phyloP scores from a whole-genome alignment of 805 yeast species.

The Cyberlindnera mycetangii region DNA sequence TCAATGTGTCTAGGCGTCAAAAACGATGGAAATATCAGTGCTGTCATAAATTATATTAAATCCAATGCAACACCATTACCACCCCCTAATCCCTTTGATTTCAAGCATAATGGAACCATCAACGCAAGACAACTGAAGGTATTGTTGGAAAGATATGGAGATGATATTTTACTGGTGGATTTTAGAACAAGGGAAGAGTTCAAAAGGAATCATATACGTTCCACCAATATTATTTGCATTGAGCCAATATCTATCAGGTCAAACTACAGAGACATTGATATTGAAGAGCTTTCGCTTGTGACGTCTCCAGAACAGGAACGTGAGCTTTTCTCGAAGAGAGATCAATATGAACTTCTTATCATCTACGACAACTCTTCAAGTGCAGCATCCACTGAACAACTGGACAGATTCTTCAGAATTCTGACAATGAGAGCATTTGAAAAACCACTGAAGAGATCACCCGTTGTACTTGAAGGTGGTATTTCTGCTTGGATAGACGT shows the following conservation, averaged over 20 bases:
- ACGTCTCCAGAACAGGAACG: constrained; percentile 57
- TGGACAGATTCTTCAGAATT: constrained; percentile 19
- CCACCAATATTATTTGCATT: constrained; percentile 61
- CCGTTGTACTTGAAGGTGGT: constrained; percentile 55
- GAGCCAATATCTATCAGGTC: constrained; percentile 64
- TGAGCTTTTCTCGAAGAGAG: constrained; percentile 48
- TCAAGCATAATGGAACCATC: constrained; percentile 17
- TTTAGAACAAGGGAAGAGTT: constrained; percentile 60
- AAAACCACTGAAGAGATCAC: constrained; percentile 37
- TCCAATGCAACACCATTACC: constrained; percentile 1
- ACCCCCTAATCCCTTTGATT: constrained; percentile 13
- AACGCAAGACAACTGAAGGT: constrained; percentile 14
- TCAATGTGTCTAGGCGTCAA: background rate
- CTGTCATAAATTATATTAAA: constrained; percentile 7
- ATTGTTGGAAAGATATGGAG: constrained; percentile 13
- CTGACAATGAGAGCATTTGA: constrained; percentile 37
- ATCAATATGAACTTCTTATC: constrained; percentile 59
- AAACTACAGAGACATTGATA: constrained; percentile 55
- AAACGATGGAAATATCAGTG: constrained; percentile 7
- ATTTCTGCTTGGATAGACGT: constrained; percentile 40
- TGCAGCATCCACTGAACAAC: background rate
- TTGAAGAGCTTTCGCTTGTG: constrained; percentile 59
- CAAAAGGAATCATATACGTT: constrained; percentile 59
- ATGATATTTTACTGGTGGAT: constrained; percentile 61
- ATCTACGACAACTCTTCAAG: constrained; percentile 37